Evolutionary conservation across 805 yeast genomes (phyloP).

Genomic region (Tetrapisispora pingtungensis): DNA sequence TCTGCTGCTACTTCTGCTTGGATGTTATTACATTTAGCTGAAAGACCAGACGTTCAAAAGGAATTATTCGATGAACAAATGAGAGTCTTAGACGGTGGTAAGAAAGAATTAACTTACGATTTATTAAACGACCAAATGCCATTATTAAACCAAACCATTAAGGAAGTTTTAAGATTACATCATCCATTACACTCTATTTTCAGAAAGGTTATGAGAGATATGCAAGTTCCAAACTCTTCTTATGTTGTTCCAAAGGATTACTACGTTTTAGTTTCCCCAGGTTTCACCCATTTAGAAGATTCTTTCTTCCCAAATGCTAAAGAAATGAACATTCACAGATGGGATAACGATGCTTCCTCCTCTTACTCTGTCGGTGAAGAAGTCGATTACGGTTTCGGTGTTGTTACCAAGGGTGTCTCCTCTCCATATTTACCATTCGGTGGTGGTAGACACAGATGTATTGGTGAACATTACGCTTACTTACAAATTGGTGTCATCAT

Average conservation of each 20-base stretch:
- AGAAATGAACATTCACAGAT: slow-evolving; percentile 76
- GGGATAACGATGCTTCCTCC: slow-evolving; percentile 44
- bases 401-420: slow-evolving; percentile 88
- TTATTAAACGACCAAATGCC: slow-evolving; percentile 66
- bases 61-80: slow-evolving; percentile 68
- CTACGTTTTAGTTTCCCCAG: slow-evolving; percentile 87
- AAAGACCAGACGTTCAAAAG: slow-evolving; percentile 75
- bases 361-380: slow-evolving; percentile 27
- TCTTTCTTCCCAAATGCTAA: slow-evolving; percentile 69
- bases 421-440: slow-evolving; percentile 97
- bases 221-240: slow-evolving; percentile 68
- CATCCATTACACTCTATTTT: slow-evolving; percentile 94
- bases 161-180: slow-evolving; percentile 92
- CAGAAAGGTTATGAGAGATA: slow-evolving; percentile 74
- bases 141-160: slow-evolving; percentile 69
- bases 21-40: slow-evolving; percentile 86
- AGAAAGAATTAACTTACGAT: slow-evolving; percentile 65
- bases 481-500: slow-evolving; percentile 83
- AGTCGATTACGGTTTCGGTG: slow-evolving; percentile 95
- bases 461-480: slow-evolving; percentile 97
- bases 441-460: slow-evolving; percentile 99
- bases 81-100: slow-evolving; percentile 45
- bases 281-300: slow-evolving; percentile 72
- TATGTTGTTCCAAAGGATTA: slow-evolving; percentile 85
- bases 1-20: slow-evolving; percentile 94